These are phyloP conservation scores for Echria macrotheca DNA, from an alignment of 495 filamentous ascomycete species.

Conservation along the genomic window DNA sequence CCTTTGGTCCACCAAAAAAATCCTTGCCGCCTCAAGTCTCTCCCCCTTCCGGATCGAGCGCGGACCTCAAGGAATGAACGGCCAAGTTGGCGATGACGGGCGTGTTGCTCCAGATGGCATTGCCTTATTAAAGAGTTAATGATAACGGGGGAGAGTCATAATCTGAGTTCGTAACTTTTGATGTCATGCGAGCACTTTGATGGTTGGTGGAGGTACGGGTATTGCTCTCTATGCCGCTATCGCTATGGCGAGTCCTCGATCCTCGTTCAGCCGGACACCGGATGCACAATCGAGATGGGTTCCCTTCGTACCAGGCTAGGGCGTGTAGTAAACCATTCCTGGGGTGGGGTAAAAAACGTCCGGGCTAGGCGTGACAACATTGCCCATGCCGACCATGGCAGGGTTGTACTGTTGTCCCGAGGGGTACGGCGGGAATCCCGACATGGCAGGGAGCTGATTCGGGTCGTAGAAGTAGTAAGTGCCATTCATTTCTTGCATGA, in stretches of 20 bases:
- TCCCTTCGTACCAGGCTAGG: conserved; percentile 13
- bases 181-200: not conserved
- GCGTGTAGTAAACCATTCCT: conserved; percentile 59
- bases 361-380: conserved; percentile 70
- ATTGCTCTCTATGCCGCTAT: too few species aligned
- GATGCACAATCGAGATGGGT: not conserved
- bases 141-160: not conserved
- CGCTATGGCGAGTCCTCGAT: too few species aligned
- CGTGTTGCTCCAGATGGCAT: not conserved
- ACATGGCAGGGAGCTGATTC: conserved; percentile 57
- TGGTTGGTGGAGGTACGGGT: not conserved
- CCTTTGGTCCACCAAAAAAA: too few species aligned
- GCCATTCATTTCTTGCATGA: conserved; percentile 88
- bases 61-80: too few species aligned
- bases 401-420: conserved; percentile 46
- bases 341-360: conserved; percentile 60
- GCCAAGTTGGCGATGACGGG: too few species aligned
- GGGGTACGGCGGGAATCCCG: conserved; percentile 45
- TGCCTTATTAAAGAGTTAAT: conserved; percentile 1
- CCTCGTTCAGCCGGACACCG: too few species aligned
- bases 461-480: conserved; percentile 94
- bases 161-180: not conserved
- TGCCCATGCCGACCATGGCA: conserved; percentile 66
- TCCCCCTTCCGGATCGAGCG: too few species aligned
- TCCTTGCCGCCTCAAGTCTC: too few species aligned